phyloP scores from a whole-genome alignment of 129 eudicot genomes.

The Flaveria bidentis region DNA sequence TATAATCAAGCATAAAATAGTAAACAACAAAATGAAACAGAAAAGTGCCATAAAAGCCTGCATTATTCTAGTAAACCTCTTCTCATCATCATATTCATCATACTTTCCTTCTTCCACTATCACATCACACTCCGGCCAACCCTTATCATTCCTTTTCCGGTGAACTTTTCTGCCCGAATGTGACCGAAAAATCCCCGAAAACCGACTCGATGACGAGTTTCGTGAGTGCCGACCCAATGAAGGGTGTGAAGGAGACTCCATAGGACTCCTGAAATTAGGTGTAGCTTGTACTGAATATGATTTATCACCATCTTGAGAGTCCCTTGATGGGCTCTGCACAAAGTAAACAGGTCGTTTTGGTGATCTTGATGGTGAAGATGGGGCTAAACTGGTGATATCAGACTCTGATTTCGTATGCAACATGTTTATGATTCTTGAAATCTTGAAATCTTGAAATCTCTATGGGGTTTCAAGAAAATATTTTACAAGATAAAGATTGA shows the following conservation, averaged over 20 bases:
- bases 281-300: slow-evolving; percentile 87
- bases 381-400: slow-evolving; percentile 87
- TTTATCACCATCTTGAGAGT: slow-evolving; percentile 95
- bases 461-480: not conserved
- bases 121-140: slow-evolving; percentile 99
- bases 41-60: slow-evolving; percentile 69
- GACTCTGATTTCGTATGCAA: slow-evolving; percentile 87
- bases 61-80: slow-evolving; percentile 51
- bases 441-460: not conserved
- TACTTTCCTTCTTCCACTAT: slow-evolving; percentile 89
- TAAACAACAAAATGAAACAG: slow-evolving; percentile 63
- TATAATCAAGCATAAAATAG: slow-evolving; percentile 82
- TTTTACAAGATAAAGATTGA: slow-evolving; percentile 10
- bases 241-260: slow-evolving; percentile 97
- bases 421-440: slow-evolving; percentile 42
- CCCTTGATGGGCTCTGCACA: slow-evolving; percentile 97
- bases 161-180: slow-evolving; percentile 80
- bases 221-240: slow-evolving; percentile 89
- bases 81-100: slow-evolving; percentile 73
- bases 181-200: slow-evolving; percentile 92
- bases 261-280: slow-evolving; percentile 75
- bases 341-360: slow-evolving; percentile 82
- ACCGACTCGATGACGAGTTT: slow-evolving; percentile 89
- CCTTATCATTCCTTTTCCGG: slow-evolving; percentile 85
- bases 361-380: slow-evolving; percentile 95